A percentile compares a stretch with the other conserved stretches of the same genome.
Conservation (phyloP, 2,329 filamentous ascomycete species). For the Trichoderma brevicompactum region DNA sequence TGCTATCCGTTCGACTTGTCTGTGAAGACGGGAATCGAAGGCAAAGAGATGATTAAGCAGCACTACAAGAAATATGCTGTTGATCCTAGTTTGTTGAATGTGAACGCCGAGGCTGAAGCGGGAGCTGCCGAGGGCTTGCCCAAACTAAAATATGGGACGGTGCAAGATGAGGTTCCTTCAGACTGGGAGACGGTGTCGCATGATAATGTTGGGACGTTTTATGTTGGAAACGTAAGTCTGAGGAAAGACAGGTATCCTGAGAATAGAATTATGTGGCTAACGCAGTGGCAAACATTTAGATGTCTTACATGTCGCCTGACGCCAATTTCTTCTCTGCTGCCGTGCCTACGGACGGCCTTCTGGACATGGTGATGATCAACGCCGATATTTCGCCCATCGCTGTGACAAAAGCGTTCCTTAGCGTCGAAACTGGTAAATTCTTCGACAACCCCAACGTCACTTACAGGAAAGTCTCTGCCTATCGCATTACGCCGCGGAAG, state of each 20-base stretch:
- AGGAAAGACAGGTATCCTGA: background rate
- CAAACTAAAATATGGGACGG: constrained; percentile 75
- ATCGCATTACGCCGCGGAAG: constrained; percentile 77
- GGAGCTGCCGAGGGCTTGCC: constrained; percentile 64
- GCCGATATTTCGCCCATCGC: constrained; percentile 72
- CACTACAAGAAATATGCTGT: constrained; percentile 65
- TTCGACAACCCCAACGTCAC: constrained; percentile 79
- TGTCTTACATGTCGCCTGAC: constrained; percentile 88
- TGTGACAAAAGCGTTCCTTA: constrained; percentile 70
- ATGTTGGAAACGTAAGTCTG: constrained; percentile 77
- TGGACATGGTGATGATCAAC: constrained; percentile 82
- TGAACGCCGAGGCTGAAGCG: constrained; percentile 34
- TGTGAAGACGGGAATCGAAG: constrained; percentile 77
- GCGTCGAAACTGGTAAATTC: constrained; percentile 73
- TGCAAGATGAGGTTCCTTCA: constrained; percentile 74
- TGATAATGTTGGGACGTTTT: constrained; percentile 87
- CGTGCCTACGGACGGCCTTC: constrained; percentile 78
- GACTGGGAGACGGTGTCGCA: constrained; percentile 76
- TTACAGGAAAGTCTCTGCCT: constrained; percentile 86
- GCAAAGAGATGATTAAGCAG: constrained; percentile 73
- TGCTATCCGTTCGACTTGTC: constrained; percentile 89
- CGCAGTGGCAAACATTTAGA: constrained; percentile 50
- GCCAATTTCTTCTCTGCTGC: constrained; percentile 86
- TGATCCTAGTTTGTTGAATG: constrained; percentile 36
- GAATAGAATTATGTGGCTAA: background rate